Evolutionary conservation across 2,329 filamentous ascomycete species (phyloP), one percentile per base, ranked within the genome.

Genomic region (Uncinocarpus reesii): DNA sequence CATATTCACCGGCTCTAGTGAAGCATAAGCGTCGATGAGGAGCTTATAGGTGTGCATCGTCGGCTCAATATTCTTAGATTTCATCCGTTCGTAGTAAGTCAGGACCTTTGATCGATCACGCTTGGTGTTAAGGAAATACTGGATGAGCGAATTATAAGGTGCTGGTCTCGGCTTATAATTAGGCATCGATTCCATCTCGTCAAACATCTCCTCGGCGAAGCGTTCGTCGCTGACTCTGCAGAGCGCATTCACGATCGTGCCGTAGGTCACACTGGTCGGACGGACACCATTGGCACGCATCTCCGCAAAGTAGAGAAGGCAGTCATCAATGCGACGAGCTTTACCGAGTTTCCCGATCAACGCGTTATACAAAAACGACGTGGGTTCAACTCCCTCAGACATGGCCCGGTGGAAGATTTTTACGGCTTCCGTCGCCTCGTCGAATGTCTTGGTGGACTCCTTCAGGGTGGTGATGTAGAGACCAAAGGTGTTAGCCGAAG

Each of bases 401-500:
- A 93, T 88, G 50, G 92, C 89, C 49, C 88, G 86, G 60, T 92
- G 83, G 74, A 98, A 98, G 66, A 98, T 95, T 71, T 93, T 93
- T 62, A 96, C 84, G 48, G 92, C 92, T 66, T 96, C 92, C 7
- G 88, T 88, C 8, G 92, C 92, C 66, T 98, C 92, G 60, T 98
- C 92, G 56, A 95, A 96, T 0, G 89, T 96, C 78, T 94, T 95
- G 56, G 87, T 87, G 0, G 87, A 94, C 62, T 95, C 90, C 72
- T 96, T 95, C 53, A 98, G 75, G 1, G 90, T 96, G n/a, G 93
- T 96, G 69, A 98, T 98, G 75, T 96, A 98, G 15, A 98, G 78
- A 51, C 92, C 92, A 58, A 93, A 98, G 0, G 92, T 98, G 73
- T 98, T 98, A 36, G 92, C 92, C 2, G 90, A 94, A 13, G 92